phyloP scores from a whole-genome alignment of 805 yeast genomes.

The Scheffersomyces spartinae region DNA sequence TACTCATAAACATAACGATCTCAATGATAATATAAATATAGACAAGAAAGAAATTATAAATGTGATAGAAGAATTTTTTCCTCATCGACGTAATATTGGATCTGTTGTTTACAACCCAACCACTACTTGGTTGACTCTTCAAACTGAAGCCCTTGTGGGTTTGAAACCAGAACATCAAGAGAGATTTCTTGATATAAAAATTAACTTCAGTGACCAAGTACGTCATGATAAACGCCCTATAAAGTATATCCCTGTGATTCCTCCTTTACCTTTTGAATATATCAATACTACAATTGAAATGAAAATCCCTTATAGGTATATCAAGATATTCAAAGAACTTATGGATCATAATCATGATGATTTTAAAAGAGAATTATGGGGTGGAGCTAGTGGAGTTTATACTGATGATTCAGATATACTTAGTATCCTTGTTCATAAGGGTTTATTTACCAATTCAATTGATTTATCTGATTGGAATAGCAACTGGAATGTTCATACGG shows the following conservation, averaged over 20 bases:
- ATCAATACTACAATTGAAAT: slow-evolving; percentile 43
- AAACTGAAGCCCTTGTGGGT: slow-evolving; percentile 18
- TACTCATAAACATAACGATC: slow-evolving; percentile 1
- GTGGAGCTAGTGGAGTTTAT: slow-evolving; percentile 65
- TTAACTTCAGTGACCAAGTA: slow-evolving; percentile 13
- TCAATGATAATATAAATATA: slow-evolving; percentile 5
- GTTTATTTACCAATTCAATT: slow-evolving; percentile 42
- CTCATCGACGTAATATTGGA: slow-evolving; percentile 18
- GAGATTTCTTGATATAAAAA: slow-evolving; percentile 17
- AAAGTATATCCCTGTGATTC: slow-evolving; percentile 25
- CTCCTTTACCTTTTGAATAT: slow-evolving; percentile 25
- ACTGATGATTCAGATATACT: slow-evolving; percentile 89
- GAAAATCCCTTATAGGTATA: slow-evolving; percentile 37
- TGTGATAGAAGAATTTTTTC: slow-evolving; percentile 15
- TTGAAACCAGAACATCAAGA: slow-evolving; percentile 19
- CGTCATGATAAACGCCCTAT: slow-evolving; percentile 10
- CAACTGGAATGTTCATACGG: too few species aligned
- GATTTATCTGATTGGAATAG: too few species aligned
- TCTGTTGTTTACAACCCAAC: slow-evolving; percentile 28
- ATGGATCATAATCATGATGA: slow-evolving; percentile 27
- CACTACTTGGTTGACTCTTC: slow-evolving; percentile 29
- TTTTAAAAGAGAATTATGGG: slow-evolving; percentile 57
- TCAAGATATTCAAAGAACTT: slow-evolving; percentile 25
- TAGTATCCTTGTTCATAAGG: slow-evolving; percentile 64
- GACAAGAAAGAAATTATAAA: slow-evolving; percentile 11